Conservation (phyloP, 352 stramenopile genomes). For the Elongisporangium senticosum region DNA sequence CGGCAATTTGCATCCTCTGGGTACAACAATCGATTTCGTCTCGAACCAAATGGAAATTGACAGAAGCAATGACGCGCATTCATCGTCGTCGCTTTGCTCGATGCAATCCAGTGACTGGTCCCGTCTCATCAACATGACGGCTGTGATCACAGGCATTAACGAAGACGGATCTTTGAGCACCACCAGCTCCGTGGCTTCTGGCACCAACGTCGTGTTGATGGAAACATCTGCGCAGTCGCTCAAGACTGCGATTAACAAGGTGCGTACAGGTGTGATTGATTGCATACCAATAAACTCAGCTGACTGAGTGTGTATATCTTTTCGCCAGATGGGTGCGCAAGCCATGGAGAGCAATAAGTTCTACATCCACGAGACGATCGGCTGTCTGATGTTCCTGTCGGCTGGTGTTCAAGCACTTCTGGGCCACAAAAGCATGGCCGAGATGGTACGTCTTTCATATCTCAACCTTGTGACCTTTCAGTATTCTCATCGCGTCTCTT, state of each 20-base stretch:
- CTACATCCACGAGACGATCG: constrained; percentile 74
- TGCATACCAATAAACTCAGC: background rate
- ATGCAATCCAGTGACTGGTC: constrained; percentile 82
- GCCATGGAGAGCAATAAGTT: constrained; percentile 76
- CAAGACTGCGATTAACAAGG: constrained; percentile 83
- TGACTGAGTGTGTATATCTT: background rate
- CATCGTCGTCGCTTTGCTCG: constrained; percentile 56
- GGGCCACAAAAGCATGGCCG: constrained; percentile 83
- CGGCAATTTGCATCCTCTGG: constrained; percentile 76
- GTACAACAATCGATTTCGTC: constrained; percentile 76
- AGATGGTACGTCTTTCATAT: constrained; percentile 49
- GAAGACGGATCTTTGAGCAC: constrained; percentile 77
- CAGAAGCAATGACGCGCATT: constrained; percentile 40
- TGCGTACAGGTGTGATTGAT: constrained; percentile 8
- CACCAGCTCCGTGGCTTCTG: constrained; percentile 68
- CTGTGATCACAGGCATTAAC: constrained; percentile 82
- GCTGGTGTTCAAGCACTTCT: constrained; percentile 79
- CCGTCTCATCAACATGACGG: constrained; percentile 81
- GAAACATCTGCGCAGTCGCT: constrained; percentile 74
- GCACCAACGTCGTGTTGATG: constrained; percentile 85
- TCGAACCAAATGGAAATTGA: constrained; percentile 70
- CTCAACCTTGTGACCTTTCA: constrained; percentile 1
- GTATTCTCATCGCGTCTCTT: constrained; percentile 1
- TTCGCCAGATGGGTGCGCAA: constrained; percentile 61
- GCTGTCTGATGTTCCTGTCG: constrained; percentile 85